phyloP scores from a whole-genome alignment of 371 early-diverging fungal genomes.

The Enterospora canceri region DNA sequence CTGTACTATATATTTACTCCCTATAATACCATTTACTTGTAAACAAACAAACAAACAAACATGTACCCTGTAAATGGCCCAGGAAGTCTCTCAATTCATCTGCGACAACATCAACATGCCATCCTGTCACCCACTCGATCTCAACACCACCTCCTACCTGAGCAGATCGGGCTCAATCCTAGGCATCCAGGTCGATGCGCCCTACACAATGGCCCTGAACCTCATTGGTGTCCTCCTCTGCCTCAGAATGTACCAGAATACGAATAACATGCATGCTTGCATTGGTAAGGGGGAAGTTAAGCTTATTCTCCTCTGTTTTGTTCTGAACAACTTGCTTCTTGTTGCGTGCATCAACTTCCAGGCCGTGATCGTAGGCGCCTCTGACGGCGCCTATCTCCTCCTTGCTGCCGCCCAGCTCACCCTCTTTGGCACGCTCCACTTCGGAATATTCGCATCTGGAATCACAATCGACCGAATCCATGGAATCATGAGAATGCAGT shows the following conservation, averaged over 20 bases:
- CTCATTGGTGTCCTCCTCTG: slow-evolving; percentile 12
- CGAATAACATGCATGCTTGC: slow-evolving; percentile 31
- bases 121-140: slow-evolving; percentile 23
- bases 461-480: slow-evolving; percentile 30
- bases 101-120: slow-evolving; percentile 38
- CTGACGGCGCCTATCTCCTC: not conserved
- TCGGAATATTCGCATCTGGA: slow-evolving; percentile 32
- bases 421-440: slow-evolving; percentile 24
- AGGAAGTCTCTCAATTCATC: slow-evolving; percentile 17
- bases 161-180: slow-evolving; percentile 16
- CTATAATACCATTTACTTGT: no score
- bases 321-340: slow-evolving; percentile 12
- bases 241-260: slow-evolving; percentile 29
- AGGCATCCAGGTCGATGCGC: slow-evolving; percentile 18
- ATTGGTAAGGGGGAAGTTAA: slow-evolving; percentile 48
- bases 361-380: not conserved
- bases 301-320: slow-evolving; percentile 42
- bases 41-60: not conserved
- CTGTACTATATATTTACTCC: no score
- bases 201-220: slow-evolving; percentile 31
- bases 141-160: slow-evolving; percentile 9
- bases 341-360: slow-evolving; percentile 19
- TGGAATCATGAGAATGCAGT: slow-evolving; percentile 17
- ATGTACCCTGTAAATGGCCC: not conserved
- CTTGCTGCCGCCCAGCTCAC: slow-evolving; percentile 23